Evolutionary conservation across 768 basidiomycete genomes (phyloP), one percentile per base, ranked within the genome.

Genomic region (Coprinellus micaceus): DNA sequence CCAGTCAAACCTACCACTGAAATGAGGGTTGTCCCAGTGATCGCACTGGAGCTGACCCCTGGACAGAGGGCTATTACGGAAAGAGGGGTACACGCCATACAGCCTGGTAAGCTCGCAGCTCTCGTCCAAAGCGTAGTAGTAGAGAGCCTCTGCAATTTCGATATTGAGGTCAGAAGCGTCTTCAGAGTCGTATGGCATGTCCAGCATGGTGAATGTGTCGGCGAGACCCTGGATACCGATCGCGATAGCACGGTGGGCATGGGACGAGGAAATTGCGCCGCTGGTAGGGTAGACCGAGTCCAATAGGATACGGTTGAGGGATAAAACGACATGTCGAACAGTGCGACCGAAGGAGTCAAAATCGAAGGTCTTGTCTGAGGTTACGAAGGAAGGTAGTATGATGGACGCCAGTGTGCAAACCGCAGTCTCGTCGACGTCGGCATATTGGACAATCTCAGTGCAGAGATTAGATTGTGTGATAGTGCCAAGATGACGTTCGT

Each of bases 71-170:
- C 72, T 91, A 88, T 33, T 90, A 77, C 64, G 81, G 75, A 46
- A 89, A 89, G 56, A 78, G 70, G 49, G 79, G 79, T 4, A 86
- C 85, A 25, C 89, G 87, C 37, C 84, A 85, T n/a, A 89, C 88
- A 54, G 77, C 75, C 71, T 81, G 89, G 5, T 51, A 7, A 51
- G 85, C 80, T 70, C 84, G 62, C 77, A 80, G 55, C 86, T 88
- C 6, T 86, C 80, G 69, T 91, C 89, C 26, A 88, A 76, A 3
- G 85, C 84, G 40, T 82, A 89, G 63, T 91, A 88, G 68, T 91
- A 92, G 69, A 92, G 90, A 13, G 90, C 91, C 75, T 91, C 89
- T 69, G 89, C 91, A 71, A 92, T 91, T 71, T 89, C 81, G 57
- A 80, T 70, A 74, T 92, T 91, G 64, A 91, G 80, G 63, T 80